These are phyloP conservation scores for Kwoniella sp. DNA, from an alignment of 768 basidiomycete species.

Conservation along the genomic window DNA sequence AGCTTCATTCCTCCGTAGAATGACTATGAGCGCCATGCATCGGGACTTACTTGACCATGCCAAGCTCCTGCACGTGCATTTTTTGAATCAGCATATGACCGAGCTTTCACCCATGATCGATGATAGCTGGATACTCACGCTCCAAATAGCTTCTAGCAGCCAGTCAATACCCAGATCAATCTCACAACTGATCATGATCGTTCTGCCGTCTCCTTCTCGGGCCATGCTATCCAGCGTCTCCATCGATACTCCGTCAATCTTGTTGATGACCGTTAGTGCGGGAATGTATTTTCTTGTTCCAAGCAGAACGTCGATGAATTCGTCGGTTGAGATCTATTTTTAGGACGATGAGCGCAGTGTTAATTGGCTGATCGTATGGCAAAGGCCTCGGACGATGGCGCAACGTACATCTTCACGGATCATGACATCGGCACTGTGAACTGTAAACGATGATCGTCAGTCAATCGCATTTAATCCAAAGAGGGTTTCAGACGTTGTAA, in stretches of 20 bases:
- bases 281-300: conserved; percentile 95
- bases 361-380: neutral
- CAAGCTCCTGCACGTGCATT: conserved; percentile 36
- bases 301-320: conserved; percentile 97
- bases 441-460: conserved; percentile 32
- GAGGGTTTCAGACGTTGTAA: too few species aligned
- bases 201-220: conserved; percentile 65
- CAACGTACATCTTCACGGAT: conserved; percentile 87
- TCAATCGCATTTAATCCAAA: neutral
- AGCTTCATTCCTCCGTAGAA: too few species aligned
- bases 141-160: conserved; percentile 60
- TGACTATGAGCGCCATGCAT: too few species aligned
- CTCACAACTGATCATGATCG: conserved; percentile 96
- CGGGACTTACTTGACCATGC: conserved; percentile 51
- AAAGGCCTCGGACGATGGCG: conserved; percentile 14
- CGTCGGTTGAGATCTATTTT: conserved; percentile 85
- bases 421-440: conserved; percentile 84
- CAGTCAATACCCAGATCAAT: conserved; percentile 74
- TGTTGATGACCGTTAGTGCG: conserved; percentile 93
- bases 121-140: conserved; percentile 36
- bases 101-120: neutral
- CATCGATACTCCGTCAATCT: conserved; percentile 70
- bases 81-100: neutral
- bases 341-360: neutral
- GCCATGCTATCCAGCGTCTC: conserved; percentile 55